A percentile compares a stretch with the other conserved stretches of the same genome.
Evolutionary conservation across 2,329 filamentous ascomycete genomes (phyloP).

Genomic region (Cephalotrichum gorgonifer): DNA sequence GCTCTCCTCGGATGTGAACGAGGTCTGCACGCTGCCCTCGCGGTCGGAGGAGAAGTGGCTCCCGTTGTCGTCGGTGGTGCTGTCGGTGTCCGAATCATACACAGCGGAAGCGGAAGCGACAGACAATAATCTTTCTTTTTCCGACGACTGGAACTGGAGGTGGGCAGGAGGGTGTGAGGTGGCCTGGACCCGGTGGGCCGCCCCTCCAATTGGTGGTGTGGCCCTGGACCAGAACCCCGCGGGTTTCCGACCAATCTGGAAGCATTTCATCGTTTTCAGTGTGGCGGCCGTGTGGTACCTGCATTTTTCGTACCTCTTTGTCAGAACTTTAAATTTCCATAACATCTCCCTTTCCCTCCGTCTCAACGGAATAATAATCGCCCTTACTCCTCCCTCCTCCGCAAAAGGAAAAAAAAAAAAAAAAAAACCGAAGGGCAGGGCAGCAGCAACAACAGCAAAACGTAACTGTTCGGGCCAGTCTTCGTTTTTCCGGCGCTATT

Average conservation of each 20-base stretch:
- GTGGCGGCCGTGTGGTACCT: slow-evolving; percentile 48
- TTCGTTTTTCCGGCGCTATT: no score
- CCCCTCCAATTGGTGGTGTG: slow-evolving; percentile 46
- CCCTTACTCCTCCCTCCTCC: no score
- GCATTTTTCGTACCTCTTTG: slow-evolving; percentile 10
- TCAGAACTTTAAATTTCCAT: neutral
- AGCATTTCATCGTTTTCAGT: slow-evolving; percentile 46
- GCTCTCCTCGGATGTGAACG: neutral
- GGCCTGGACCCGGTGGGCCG: neutral
- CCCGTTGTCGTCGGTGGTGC: neutral
- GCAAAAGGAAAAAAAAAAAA: no score
- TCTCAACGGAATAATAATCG: neutral
- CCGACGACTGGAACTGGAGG: neutral
- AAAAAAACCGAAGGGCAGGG: no score
- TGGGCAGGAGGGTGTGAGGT: no score
- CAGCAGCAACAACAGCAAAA: no score
- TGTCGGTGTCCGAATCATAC: no score
- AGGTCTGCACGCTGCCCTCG: neutral
- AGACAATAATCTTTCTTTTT: no score
- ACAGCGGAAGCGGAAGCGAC: no score
- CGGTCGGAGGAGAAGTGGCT: neutral
- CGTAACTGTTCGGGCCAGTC: no score
- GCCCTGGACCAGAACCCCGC: slow-evolving; percentile 43
- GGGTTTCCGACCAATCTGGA: slow-evolving; percentile 47
- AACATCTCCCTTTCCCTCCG: neutral